Evolutionary conservation across 2,329 filamentous ascomycete genomes (phyloP).

Genomic region (Nemania sp.): DNA sequence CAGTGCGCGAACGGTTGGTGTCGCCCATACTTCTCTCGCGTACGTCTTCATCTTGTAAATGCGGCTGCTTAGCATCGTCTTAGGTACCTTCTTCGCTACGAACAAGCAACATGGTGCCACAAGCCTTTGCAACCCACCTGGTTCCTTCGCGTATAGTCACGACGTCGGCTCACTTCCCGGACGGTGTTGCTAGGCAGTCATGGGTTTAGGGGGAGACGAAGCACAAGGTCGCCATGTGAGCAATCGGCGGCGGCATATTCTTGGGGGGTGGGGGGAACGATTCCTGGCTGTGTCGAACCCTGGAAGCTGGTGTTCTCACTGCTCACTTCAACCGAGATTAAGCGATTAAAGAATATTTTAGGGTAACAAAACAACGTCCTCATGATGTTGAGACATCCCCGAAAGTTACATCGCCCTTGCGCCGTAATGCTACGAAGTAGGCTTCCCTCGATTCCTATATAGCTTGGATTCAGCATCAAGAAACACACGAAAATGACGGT

Average conservation of each 20-base stretch:
- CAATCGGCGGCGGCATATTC: background rate
- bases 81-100: constrained; percentile 33
- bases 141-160: constrained; percentile 26
- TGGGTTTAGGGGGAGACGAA: background rate
- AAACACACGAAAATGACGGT: background rate
- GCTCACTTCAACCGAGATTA: background rate
- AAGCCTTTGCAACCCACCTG: constrained; percentile 29
- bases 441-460: constrained; percentile 82
- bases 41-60: background rate
- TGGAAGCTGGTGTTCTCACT: background rate
- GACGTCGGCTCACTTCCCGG: constrained; percentile 28
- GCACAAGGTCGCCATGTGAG: background rate
- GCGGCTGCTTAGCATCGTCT: background rate
- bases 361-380: background rate
- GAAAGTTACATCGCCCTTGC: constrained; percentile 57
- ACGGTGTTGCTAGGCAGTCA: constrained; percentile 25
- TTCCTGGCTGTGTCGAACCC: background rate
- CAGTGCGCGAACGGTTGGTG: constrained; percentile 30
- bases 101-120: constrained; percentile 23
- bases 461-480: constrained; percentile 16
- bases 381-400: constrained; percentile 17
- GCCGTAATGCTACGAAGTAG: constrained; percentile 79
- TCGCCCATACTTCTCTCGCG: background rate
- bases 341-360: background rate
- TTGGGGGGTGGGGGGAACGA: background rate